A percentile compares a stretch with the other conserved stretches of the same genome.
phyloP scores from a whole-genome alignment of 2,329 filamentous ascomycete species.

The Ceratocystis harringtonii region DNA sequence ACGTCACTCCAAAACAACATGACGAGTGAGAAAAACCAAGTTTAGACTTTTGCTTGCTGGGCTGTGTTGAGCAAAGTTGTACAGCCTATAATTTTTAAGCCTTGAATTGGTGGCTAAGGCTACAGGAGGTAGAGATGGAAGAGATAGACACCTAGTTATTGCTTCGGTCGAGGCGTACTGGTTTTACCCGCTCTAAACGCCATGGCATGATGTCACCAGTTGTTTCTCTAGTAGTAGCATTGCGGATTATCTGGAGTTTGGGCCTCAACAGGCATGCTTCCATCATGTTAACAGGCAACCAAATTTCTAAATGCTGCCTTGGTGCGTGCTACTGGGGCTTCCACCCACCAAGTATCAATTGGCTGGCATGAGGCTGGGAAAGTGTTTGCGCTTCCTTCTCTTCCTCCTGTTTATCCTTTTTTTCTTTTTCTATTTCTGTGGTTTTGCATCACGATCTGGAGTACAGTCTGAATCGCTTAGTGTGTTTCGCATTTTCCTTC shows the following conservation, averaged over 20 bases:
- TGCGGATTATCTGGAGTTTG: not conserved
- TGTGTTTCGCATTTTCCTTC: not conserved
- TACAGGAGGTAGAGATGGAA: not conserved
- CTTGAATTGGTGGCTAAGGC: not conserved
- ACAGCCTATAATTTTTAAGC: not conserved
- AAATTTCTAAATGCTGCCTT: not conserved
- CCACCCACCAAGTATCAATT: not conserved
- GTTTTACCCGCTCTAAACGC: not conserved
- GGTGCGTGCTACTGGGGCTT: not conserved
- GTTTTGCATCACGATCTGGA: not conserved
- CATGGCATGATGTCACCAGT: not conserved
- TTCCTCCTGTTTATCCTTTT: not conserved
- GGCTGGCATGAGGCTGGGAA: not conserved
- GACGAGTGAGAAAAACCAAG: not conserved
- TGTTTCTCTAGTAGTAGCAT: not conserved
- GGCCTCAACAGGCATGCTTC: not conserved
- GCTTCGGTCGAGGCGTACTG: not conserved
- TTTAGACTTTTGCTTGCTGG: not conserved
- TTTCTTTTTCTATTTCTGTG: not conserved
- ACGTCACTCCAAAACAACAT: constrained; percentile 9
- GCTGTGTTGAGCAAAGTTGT: not conserved
- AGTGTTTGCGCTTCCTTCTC: not conserved
- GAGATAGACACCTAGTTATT: not conserved
- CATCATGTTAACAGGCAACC: not conserved
- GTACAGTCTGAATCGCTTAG: not conserved